Base-by-base conservation (phyloP, 257 asterid genomes). In the Lantana camara region DNA sequence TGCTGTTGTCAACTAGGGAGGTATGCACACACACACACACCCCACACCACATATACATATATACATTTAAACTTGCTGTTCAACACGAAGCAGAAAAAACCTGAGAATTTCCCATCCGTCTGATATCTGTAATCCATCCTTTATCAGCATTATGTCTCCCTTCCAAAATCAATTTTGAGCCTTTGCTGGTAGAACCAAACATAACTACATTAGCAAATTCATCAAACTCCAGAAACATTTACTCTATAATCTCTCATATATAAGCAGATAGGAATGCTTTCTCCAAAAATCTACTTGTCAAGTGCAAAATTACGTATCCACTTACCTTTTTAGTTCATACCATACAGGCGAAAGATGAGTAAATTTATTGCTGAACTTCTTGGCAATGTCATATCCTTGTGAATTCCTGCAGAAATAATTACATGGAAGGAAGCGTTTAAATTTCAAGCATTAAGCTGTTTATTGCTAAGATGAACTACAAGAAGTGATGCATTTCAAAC, bases 341-440 rank as follows among this genome's bases (percentile, higher is more conserved):
- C 99, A 93, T 69, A 93, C 99, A 4, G 97, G 97, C 10, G 96
- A 90, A 41, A 93, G 63, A 80, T 93, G 99, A 38, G 95, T 90
- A 15, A 87, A 77, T 88, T 93, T 93, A 64, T 86, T 67, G 60
- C 68, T 68, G 60, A 84, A 90, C 80, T 82, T 90, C 87, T 85
- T 90, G 68, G 95, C 96, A 83, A 84, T 64, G 32, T 84, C 91
- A 80, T 85, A 90, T 20, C 99, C 99, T 79, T 81, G 90, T 21
- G 95, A 77, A 76, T 90, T 90, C 99, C 98, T 92, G 84, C 77
- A 75, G 41, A 77, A 37, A 45, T 3, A 45, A 44, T 30, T 60
- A 62, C 41, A 44, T n/a, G n/a, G n/a, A n/a, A n/a, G n/a, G 60
- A 60, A 21, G 45, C 34, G 55, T 17, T 40, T 7, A 48, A 0